Evolutionary conservation across 140 eudicot genomes (phyloP).

Genomic region (Oenanthe javanica): DNA sequence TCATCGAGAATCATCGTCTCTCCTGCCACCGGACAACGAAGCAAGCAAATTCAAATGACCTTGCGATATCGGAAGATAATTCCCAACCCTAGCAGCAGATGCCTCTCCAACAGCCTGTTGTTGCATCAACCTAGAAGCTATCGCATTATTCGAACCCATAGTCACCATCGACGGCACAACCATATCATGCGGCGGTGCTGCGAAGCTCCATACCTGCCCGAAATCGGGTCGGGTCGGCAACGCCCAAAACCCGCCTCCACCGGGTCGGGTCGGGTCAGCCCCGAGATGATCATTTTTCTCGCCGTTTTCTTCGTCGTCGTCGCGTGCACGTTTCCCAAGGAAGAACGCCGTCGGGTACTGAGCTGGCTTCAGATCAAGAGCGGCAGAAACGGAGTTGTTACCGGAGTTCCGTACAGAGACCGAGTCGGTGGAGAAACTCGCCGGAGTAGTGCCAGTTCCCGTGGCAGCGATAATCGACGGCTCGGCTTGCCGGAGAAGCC

Average conservation of each 20-base stretch:
- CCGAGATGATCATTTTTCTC: constrained; percentile 23
- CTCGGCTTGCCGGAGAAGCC: too few relatives aligned
- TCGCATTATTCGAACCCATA: constrained; percentile 27
- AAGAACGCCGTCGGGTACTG: constrained; percentile 53
- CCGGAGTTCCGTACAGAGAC: constrained; percentile 26
- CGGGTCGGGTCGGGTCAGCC: constrained; percentile 26
- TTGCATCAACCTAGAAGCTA: constrained; percentile 41
- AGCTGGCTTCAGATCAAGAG: constrained; percentile 39
- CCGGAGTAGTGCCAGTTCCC: constrained; percentile 31
- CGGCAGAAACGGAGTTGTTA: constrained; percentile 35
- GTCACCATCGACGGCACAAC: constrained; percentile 31
- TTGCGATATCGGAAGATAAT: constrained; percentile 73
- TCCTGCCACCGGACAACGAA: constrained; percentile 56
- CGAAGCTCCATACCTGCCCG: constrained; percentile 93
- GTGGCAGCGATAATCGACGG: too few relatives aligned
- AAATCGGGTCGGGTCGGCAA: constrained; percentile 70
- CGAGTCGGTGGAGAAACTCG: constrained; percentile 61
- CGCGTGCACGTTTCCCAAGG: constrained; percentile 59
- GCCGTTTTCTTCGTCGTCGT: constrained; percentile 36
- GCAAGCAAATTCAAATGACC: constrained; percentile 89
- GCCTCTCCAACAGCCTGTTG: constrained; percentile 73
- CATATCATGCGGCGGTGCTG: constrained; percentile 54
- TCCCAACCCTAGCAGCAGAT: constrained; percentile 92
- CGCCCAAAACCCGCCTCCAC: constrained; percentile 78
- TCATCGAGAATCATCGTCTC: constrained; percentile 52